Base-by-base conservation (phyloP, 306 rosid species). In the Rosa persica region DNA sequence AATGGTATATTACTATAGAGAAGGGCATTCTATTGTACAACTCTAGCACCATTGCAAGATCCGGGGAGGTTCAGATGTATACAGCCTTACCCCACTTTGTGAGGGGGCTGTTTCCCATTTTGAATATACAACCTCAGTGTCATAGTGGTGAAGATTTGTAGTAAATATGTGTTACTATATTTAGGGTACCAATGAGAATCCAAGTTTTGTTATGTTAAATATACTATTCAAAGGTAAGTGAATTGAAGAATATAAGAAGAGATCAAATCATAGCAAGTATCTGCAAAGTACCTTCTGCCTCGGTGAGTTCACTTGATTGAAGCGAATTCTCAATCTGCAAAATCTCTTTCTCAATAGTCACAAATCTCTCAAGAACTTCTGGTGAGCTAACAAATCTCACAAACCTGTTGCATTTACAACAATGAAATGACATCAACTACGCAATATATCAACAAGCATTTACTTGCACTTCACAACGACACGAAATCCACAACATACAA, bases 291-390 rank as follows among this genome's bases (percentile, higher is more conserved):
- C 98, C 97, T 83, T 90, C 97, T 66, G 88, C 78, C 69, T 93
- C 97, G 20, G 83, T 76, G 11, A 67, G 70, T 77, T 93, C 98
- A 84, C 68, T 86, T 7, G 93, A 84, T 75, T 87, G 93, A 85
- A 83, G 85, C 1, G 98, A 94, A 83, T 76, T 78, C 87, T 93
- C 99, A 78, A 96, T 96, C 90, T 96, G 99, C 80, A 84, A 87
- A 80, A 96, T 89, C 90, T 96, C 99, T 80, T 85, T 90, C 79
- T 96, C 99, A 71, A 90, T 86, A 39, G 97, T 96, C 85, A 91
- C 96, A 85, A 96, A 86, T 83, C 99, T 91, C 91, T 96, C 99
- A 52, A 96, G 89, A 84, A 93, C 89, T 85, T 96, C 99, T 6
- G 99, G 99, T 36, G 97, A 74, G 88, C 87, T 93, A 22, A 96